Percentiles rank a stretch among this genome's conserved stretches.
Evolutionary conservation across 176 grass and related monocot species (phyloP).

Genomic region (Puya raimondii): DNA sequence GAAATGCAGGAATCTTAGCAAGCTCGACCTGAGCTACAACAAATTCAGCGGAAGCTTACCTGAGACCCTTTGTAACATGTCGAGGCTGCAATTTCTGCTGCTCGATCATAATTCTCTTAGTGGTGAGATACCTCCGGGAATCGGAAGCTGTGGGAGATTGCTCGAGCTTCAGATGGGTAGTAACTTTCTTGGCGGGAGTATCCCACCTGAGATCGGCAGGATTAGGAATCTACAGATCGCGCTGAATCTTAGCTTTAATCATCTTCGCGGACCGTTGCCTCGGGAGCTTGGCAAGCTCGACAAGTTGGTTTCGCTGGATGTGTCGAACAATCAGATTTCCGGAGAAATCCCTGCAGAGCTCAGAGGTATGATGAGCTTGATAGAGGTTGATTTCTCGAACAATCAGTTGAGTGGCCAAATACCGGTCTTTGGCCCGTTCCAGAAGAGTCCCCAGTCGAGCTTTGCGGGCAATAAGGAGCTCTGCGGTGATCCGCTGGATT

Average conservation of each 20-base stretch:
- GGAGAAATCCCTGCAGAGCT: constrained; percentile 64
- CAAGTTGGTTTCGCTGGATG: constrained; percentile 75
- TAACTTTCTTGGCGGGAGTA: constrained; percentile 59
- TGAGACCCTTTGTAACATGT: constrained; percentile 47
- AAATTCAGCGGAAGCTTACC: constrained; percentile 44
- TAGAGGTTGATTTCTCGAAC: constrained; percentile 90
- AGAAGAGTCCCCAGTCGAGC: constrained; percentile 69
- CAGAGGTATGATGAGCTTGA: constrained; percentile 95
- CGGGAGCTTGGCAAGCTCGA: constrained; percentile 67
- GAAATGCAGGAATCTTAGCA: constrained; percentile 78
- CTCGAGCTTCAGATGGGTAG: constrained; percentile 71
- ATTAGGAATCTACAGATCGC: constrained; percentile 90
- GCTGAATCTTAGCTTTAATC: constrained; percentile 91
- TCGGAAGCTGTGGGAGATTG: constrained; percentile 48
- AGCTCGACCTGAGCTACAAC: constrained; percentile 83
- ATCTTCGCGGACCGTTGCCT: constrained; percentile 49
- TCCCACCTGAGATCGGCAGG: constrained; percentile 78
- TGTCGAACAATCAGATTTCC: constrained; percentile 83
- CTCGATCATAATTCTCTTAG: constrained; percentile 73
- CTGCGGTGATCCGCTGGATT: constrained; percentile 63
- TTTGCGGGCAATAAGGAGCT: constrained; percentile 68
- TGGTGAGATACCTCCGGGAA: constrained; percentile 38
- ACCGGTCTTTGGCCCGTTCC: constrained; percentile 70
- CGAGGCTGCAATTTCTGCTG: constrained; percentile 79
- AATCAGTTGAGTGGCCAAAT: constrained; percentile 59